Evolutionary conservation across 2,329 filamentous ascomycete genomes (phyloP), one percentile per base, ranked within the genome.

Genomic region (Metarhizium humberi): DNA sequence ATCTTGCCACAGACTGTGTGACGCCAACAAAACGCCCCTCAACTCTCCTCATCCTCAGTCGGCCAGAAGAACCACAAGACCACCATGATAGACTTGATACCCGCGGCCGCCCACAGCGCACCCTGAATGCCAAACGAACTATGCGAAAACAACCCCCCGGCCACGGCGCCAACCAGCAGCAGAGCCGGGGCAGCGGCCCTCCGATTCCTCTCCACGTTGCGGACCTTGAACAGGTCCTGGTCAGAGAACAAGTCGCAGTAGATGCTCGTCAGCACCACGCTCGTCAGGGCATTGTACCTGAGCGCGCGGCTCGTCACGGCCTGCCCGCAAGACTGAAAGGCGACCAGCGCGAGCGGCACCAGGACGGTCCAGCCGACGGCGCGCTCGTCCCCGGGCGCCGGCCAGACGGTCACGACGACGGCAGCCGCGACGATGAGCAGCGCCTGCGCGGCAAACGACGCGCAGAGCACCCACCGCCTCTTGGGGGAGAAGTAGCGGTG

Each of bases 211-310:
- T 81, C 78, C 6, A 67, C 66, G 56, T 81, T 81, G 45, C 66
- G 58, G 8, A 64, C 50, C 1, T 68, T 66, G 40, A 81, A 77
- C 3, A 82, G 62, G 29, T 75, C 68, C 36, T 72, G 70, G 55
- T 90, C 87, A 1, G 84, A 87, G 61, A 90, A 90, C 20, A 92
- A 65, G 66, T 92, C 89, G 65, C 87, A 91, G 72, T 92, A 92
- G 58, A 89, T 84, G 66, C 86, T 90, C 1, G 89, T 92, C 57
- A 94, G 70, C 3, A 92, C 89, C 16, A 91, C 88, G 58, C 86
- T 90, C 0, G 88, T 91, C 20, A 92, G 72, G 2, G 84, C 82
- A 56, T 83, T 84, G 65, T 85, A 86, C 62, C 84, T 79, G 57
- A 92, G 69, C 0, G 86, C 83, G 3, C 88, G 74, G 62, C 85